Base-by-base conservation (phyloP, 2,329 filamentous ascomycete genomes). In the Aureobasidium sp. region DNA sequence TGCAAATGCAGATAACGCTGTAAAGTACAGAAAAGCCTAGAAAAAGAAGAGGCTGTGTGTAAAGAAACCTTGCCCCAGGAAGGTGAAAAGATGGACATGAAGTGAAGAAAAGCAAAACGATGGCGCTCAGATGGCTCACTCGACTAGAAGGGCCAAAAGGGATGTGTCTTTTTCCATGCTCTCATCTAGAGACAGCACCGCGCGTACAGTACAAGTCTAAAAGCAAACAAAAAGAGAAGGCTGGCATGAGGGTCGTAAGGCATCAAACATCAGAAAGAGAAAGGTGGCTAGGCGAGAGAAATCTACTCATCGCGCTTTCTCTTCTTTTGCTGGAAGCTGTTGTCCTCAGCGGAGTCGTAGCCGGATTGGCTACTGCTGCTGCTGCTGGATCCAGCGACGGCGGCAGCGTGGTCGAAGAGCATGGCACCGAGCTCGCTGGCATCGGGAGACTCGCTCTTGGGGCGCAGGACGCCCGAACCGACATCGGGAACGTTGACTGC, bases 361-460 rank as follows among this genome's bases (percentile, higher is more conserved):
- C 55, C 60, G 17, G 69, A 71, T n/a, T 51, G 48, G 47, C 69
- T 71, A 53, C 69, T 67, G 60, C 73, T n/a, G 4, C 71, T 68
- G 57, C 70, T 87, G 39, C 51, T 49, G 59, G 83, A 83, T 32
- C 86, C 82, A 48, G 86, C 78, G 61, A 86, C 84, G 25, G 86
- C 79, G 24, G 87, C 83, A 53, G 89, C 63, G 47, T 65, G 83
- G 68, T 90, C 86, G 74, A 90, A 94, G 57, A 95, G 80, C 37
- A 88, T 85, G 65, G 85, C 84, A 60, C 88, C 87, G 56, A 88
- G 79, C 55, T 78, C 76, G 61, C 77, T 76, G 55, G 83, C 82
- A 57, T 88, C 85, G 62, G 61, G 64, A 55, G 61, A 60, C 53
- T 66, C 65, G 56, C 61, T 60, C 64, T 67, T 67, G 24, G 65